Evolutionary conservation across 352 stramenopile genomes (phyloP).

Genomic region (Phytophthora tubulina): DNA sequence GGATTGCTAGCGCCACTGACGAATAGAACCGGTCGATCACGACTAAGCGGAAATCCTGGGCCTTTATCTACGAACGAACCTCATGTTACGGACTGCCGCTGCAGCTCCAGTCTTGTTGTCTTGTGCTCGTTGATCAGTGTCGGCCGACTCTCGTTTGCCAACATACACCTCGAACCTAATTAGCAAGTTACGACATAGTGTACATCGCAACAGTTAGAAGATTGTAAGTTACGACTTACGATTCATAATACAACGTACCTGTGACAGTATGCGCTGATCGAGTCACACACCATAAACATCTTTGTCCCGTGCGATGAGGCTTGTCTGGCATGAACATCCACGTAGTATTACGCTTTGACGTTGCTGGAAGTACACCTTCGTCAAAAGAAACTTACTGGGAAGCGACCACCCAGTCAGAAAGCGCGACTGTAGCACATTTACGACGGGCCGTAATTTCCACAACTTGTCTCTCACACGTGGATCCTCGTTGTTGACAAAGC

Average conservation of each 20-base stretch:
- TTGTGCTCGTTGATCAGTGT: background rate
- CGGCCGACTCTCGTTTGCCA: background rate
- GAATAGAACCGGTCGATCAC: too few relatives aligned
- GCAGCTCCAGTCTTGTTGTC: too few relatives aligned
- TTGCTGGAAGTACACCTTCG: conserved; percentile 36
- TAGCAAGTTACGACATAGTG: background rate
- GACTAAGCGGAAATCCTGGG: too few relatives aligned
- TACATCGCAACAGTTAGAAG: background rate
- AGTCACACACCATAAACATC: conserved; percentile 28
- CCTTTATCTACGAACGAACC: too few relatives aligned
- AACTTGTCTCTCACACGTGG: background rate
- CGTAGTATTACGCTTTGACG: conserved; percentile 35
- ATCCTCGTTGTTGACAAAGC: conserved; percentile 19
- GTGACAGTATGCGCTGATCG: conserved; percentile 12
- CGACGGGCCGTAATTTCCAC: background rate
- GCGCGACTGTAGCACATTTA: background rate
- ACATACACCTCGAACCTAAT: conserved; percentile 17
- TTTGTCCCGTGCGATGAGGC: conserved; percentile 19
- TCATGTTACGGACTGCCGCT: too few relatives aligned
- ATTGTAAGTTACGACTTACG: conserved; percentile 8
- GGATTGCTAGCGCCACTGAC: too few relatives aligned
- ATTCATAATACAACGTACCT: conserved; percentile 6
- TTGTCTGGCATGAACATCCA: conserved; percentile 35
- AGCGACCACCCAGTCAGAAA: conserved; percentile 9
- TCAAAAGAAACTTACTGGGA: conserved; percentile 31